A percentile compares a stretch with the other conserved stretches of the same genome.
Conservation (phyloP, 1,284 basidiomycete species). For the Pisolithus thermaeus region DNA sequence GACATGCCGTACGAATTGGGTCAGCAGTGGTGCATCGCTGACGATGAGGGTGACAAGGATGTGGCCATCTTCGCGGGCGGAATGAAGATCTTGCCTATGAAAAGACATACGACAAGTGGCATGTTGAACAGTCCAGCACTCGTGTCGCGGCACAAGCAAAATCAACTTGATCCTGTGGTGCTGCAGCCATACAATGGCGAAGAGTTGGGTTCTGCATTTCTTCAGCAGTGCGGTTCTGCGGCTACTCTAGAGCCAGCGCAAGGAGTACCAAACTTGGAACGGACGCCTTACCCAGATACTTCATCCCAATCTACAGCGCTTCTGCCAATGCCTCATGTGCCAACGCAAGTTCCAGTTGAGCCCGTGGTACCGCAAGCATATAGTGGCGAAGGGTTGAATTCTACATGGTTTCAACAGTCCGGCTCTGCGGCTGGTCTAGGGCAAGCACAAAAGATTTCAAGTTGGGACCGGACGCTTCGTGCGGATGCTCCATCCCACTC, state of each 20-base stretch:
- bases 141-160: not conserved
- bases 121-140: not conserved
- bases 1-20: constrained; percentile 30
- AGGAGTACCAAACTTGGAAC: not conserved
- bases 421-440: not conserved
- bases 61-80: constrained; percentile 57
- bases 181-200: not conserved
- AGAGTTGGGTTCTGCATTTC: not conserved
- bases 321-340: not conserved
- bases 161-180: not conserved
- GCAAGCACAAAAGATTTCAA: not conserved
- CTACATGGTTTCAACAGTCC: not conserved
- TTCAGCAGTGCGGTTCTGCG: not conserved
- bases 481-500: not conserved
- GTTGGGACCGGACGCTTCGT: not conserved
- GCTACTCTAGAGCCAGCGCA: not conserved
- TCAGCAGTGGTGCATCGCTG: constrained; percentile 38
- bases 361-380: not conserved
- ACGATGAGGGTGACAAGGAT: constrained; percentile 37
- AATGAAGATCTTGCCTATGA: constrained; percentile 46
- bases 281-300: not conserved
- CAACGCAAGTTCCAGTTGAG: not conserved
- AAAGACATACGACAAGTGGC: constrained; percentile 17
- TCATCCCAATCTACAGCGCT: not conserved
- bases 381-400: not conserved